Evolutionary conservation across 371 early-diverging fungal species (phyloP).

Genomic region (Mucor piriformis): DNA sequence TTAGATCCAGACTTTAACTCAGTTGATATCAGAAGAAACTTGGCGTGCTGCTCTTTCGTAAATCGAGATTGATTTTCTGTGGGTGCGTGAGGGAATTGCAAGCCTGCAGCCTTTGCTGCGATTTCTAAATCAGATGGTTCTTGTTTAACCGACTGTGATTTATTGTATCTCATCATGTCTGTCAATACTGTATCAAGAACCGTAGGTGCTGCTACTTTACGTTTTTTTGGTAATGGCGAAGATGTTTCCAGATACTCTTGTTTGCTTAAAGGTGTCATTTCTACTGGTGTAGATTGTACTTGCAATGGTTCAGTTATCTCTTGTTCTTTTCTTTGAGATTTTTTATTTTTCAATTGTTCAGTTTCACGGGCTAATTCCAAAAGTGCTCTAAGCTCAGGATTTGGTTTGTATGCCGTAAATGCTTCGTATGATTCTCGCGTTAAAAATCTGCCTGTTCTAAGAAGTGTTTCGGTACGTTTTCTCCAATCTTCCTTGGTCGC

Average conservation of each 20-base stretch:
- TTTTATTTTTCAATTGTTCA: neutral
- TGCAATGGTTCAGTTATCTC: too few relatives aligned
- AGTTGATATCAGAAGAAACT: neutral
- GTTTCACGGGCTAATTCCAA: neutral
- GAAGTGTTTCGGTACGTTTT: neutral
- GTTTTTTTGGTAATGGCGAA: neutral
- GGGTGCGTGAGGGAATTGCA: neutral
- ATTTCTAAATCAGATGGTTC: slow-evolving; percentile 14
- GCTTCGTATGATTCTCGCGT: neutral
- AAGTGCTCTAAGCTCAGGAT: too few relatives aligned
- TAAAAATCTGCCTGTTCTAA: neutral
- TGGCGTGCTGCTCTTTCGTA: slow-evolving; percentile 5
- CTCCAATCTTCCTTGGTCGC: neutral
- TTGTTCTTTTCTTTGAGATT: neutral
- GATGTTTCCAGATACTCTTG: neutral
- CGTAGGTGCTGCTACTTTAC: neutral
- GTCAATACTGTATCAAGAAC: slow-evolving; percentile 5
- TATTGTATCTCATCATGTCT: neutral
- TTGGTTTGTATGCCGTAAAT: neutral
- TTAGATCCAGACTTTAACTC: neutral
- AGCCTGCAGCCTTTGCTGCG: slow-evolving; percentile 15
- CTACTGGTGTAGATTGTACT: too few relatives aligned
- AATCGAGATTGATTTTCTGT: neutral
- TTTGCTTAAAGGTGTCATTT: neutral
- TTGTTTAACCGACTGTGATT: neutral